Conservation (phyloP, 1,284 basidiomycete species). For the Moesziomyces sp. region DNA sequence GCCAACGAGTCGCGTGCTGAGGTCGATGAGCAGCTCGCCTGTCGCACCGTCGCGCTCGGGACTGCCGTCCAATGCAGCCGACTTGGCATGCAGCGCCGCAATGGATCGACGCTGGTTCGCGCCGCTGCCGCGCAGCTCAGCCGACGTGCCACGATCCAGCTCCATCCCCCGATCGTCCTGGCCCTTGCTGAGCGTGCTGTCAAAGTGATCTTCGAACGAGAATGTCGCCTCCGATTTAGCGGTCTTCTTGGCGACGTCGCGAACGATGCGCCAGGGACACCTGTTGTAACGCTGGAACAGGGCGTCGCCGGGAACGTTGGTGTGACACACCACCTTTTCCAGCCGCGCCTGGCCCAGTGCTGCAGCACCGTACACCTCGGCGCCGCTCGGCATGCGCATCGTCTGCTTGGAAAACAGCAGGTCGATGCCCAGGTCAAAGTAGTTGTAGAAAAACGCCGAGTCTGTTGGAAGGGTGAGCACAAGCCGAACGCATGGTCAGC, state of each 20-base stretch:
- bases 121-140: constrained; percentile 27
- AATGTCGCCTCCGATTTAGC: constrained; percentile 3
- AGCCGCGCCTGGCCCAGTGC: constrained; percentile 31
- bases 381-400: constrained; percentile 18
- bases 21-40: constrained; percentile 37
- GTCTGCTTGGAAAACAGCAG: constrained; percentile 38
- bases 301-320: constrained; percentile 46
- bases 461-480: neutral
- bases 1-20: constrained; percentile 37
- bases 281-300: constrained; percentile 48
- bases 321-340: constrained; percentile 52
- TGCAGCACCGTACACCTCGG: constrained; percentile 20
- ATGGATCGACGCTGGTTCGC: neutral
- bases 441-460: constrained; percentile 53
- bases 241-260: neutral
- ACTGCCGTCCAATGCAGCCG: constrained; percentile 11
- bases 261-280: constrained; percentile 39
- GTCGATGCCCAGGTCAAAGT: constrained; percentile 53
- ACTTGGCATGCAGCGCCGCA: neutral
- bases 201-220: constrained; percentile 36
- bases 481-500: no score
- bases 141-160: constrained; percentile 42
- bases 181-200: constrained; percentile 21
- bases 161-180: constrained; percentile 43
- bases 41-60: constrained; percentile 18